phyloP scores from a whole-genome alignment of 306 rosid genomes.

The Quercus alba region DNA sequence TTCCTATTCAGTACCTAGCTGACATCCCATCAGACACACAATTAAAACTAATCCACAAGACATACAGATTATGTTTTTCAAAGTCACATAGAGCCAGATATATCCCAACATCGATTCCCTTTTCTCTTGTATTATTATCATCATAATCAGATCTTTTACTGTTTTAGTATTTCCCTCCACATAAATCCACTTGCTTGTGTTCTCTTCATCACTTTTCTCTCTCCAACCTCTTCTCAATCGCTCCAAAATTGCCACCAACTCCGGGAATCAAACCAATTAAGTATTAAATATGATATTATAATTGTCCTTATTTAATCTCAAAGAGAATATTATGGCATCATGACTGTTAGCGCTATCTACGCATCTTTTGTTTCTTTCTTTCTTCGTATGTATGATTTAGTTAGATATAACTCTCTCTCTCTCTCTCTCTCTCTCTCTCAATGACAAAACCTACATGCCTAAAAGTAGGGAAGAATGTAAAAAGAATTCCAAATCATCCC shows the following conservation, averaged over 20 bases:
- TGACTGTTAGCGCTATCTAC: conserved; percentile 46
- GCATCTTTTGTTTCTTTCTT: conserved; percentile 49
- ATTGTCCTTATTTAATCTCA: conserved; percentile 25
- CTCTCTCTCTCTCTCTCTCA: conserved; percentile 9
- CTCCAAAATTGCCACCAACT: conserved; percentile 93
- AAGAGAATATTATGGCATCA: conserved; percentile 52
- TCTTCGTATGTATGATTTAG: conserved; percentile 23
- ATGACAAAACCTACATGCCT: conserved; percentile 12
- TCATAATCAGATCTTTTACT: conserved; percentile 46
- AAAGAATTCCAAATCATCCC: conserved; percentile 28
- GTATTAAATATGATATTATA: conserved; percentile 26
- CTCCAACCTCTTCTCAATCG: conserved; percentile 41
- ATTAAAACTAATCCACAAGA: conserved; percentile 42
- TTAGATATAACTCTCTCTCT: neutral
- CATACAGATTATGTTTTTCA: conserved; percentile 48
- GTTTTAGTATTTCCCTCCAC: conserved; percentile 17
- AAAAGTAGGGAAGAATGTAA: conserved; percentile 8
- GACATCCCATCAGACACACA: conserved; percentile 66
- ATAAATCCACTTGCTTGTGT: conserved; percentile 50
- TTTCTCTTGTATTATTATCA: conserved; percentile 56
- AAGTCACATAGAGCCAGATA: conserved; percentile 70
- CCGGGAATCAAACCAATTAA: conserved; percentile 62
- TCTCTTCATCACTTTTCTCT: conserved; percentile 39
- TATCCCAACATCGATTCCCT: conserved; percentile 97
- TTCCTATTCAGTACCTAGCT: conserved; percentile 58